Base-by-base conservation (phyloP, 2,329 filamentous ascomycete genomes). In the Neofusicoccum sp. region DNA sequence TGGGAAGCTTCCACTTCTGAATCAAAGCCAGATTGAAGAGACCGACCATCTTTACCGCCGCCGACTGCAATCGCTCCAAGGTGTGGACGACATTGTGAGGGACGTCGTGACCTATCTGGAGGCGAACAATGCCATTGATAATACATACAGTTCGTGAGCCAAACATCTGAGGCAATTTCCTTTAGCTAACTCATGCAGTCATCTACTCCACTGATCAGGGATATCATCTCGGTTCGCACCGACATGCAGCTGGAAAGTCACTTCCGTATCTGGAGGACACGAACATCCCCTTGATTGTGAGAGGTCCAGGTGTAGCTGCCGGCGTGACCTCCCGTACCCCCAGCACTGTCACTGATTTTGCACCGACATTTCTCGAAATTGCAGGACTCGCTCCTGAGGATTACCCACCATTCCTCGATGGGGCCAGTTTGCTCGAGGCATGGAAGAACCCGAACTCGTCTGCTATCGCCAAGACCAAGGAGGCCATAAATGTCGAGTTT, bases 21-120 rank as follows among this genome's bases (percentile, higher is more conserved):
- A 69, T 24, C 51, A 64, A 7, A 62, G 60, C 3, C 47, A 62
- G 4, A 53, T 67, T 26, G 61, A 59, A 5, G 65, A 65, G n/a
- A 60, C 48, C 1, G 69, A 70, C 51, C 49, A 63, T 6, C 61
- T 65, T 9, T 70, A 65, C 34, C 61, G 64, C 1, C 44, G 51
- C n/a, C 63, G 72, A 1, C 49, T 68, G 3, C 65, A 68, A 16
- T 62, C 68, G 0, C 61, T 73, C 2, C 61, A 65, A n/a, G 69
- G 71, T 3, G 65, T 75, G 0, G 73, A 76, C 43, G 71, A 75
- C 20, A 71, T 75, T 1, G 63, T 75, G 5, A 66, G 70, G 36
- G 71, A 74, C 53, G 67, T 74, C 2, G 48, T 75, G 1, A 43
- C 63, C 4, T 63, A 63, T 57, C 66, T 75, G 1, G 67, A 71